Conservation (phyloP, 306 rosid species). For the Abrus precatorius region DNA sequence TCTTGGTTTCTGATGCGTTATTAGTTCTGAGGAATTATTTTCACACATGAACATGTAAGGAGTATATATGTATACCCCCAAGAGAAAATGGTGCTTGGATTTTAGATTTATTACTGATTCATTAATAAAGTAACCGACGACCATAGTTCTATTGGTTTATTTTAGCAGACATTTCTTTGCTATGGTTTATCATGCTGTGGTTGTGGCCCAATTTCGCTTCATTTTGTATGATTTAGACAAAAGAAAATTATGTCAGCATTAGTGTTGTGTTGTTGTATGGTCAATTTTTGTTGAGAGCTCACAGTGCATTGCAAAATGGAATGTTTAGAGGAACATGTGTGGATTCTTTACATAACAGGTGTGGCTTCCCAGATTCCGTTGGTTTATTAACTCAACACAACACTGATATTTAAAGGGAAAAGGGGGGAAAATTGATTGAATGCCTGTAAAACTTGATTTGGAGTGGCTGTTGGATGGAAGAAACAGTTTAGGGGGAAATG, state of each 20-base stretch:
- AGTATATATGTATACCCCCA: background rate
- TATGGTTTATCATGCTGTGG: background rate
- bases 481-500: background rate
- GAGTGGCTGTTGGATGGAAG: slow-evolving; percentile 11
- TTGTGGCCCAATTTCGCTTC: background rate
- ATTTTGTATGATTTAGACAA: slow-evolving; percentile 15
- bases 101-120: slow-evolving; percentile 12
- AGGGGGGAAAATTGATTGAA: background rate
- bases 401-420: slow-evolving; percentile 5
- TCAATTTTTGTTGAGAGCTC: slow-evolving; percentile 1
- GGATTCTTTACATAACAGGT: background rate
- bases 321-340: background rate
- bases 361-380: slow-evolving; percentile 1
- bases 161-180: background rate
- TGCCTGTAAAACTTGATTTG: background rate
- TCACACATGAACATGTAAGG: slow-evolving; percentile 6
- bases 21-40: background rate
- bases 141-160: background rate
- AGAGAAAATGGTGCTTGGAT: background rate
- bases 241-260: background rate
- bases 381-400: background rate
- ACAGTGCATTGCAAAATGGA: slow-evolving; percentile 2
- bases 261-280: background rate
- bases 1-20: background rate
- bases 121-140: slow-evolving; percentile 1